Evolutionary conservation across 164 flowering plant genomes (phyloP).

Genomic region (Berberis thunbergii): DNA sequence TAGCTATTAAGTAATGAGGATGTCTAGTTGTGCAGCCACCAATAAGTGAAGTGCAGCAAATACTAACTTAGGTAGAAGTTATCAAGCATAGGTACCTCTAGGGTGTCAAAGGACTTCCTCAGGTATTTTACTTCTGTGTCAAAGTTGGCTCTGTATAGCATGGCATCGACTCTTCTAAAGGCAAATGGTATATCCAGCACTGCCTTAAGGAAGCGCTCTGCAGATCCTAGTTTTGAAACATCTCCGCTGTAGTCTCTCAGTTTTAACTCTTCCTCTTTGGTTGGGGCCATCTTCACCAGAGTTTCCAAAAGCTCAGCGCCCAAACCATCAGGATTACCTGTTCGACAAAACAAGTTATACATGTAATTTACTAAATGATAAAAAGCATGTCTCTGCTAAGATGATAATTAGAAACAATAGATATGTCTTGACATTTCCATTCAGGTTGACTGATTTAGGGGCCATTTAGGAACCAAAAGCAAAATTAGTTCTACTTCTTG

Average conservation of each 20-base stretch:
- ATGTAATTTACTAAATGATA: not conserved
- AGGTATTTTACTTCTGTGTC: constrained; percentile 78
- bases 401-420: no score
- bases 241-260: constrained; percentile 77
- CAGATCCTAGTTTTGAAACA: constrained; percentile 76
- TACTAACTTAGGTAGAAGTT: not conserved
- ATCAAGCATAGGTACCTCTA: constrained; percentile 57
- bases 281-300: constrained; percentile 97
- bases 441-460: no score
- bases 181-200: constrained; percentile 90
- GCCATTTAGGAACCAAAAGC: no score
- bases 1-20: not conserved
- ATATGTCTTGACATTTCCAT: no score
- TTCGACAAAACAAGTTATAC: constrained; percentile 8
- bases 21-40: not conserved
- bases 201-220: constrained; percentile 82
- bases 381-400: not conserved
- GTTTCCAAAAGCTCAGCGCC: constrained; percentile 90
- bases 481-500: no score
- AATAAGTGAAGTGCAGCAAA: not conserved
- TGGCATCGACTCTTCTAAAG: constrained; percentile 89
- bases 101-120: constrained; percentile 72
- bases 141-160: constrained; percentile 91
- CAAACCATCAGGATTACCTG: constrained; percentile 79
- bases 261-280: constrained; percentile 93